A percentile compares a stretch with the other conserved stretches of the same genome.
Evolutionary conservation across 805 yeast species (phyloP).

Genomic region (Phaffomyces antillensis): DNA sequence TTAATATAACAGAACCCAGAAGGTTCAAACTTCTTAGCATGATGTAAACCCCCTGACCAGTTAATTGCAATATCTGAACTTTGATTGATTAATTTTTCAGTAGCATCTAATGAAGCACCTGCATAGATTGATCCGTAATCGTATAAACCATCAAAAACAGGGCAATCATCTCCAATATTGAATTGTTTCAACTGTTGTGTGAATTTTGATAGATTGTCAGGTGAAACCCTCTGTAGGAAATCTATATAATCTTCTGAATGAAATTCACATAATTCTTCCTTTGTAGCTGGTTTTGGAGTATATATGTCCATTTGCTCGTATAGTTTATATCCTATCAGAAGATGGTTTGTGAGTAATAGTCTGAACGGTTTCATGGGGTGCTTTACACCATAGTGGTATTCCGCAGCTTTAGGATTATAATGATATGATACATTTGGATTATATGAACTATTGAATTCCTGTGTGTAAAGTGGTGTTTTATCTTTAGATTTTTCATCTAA

Average conservation of each 20-base stretch:
- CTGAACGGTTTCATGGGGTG: slow-evolving; percentile 99
- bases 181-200: slow-evolving; percentile 84
- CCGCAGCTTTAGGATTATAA: slow-evolving; percentile 58
- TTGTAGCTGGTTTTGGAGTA: slow-evolving; percentile 95
- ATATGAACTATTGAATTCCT: slow-evolving; percentile 28
- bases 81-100: slow-evolving; percentile 71
- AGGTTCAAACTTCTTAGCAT: slow-evolving; percentile 85
- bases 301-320: slow-evolving; percentile 92
- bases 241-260: slow-evolving; percentile 97
- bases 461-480: slow-evolving; percentile 40
- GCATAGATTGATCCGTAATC: slow-evolving; percentile 75
- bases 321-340: slow-evolving; percentile 94
- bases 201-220: slow-evolving; percentile 83
- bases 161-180: slow-evolving; percentile 95
- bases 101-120: slow-evolving; percentile 88
- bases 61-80: slow-evolving; percentile 89
- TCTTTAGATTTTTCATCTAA: slow-evolving; percentile 34
- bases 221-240: slow-evolving; percentile 82
- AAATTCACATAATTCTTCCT: slow-evolving; percentile 96
- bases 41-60: slow-evolving; percentile 92
- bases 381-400: slow-evolving; percentile 73
- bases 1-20: slow-evolving; percentile 88
- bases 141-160: slow-evolving; percentile 72
- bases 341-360: slow-evolving; percentile 96
- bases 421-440: slow-evolving; percentile 75